phyloP scores from a whole-genome alignment of 2,329 filamentous ascomycete genomes.

The Paramyrothecium roridum region DNA sequence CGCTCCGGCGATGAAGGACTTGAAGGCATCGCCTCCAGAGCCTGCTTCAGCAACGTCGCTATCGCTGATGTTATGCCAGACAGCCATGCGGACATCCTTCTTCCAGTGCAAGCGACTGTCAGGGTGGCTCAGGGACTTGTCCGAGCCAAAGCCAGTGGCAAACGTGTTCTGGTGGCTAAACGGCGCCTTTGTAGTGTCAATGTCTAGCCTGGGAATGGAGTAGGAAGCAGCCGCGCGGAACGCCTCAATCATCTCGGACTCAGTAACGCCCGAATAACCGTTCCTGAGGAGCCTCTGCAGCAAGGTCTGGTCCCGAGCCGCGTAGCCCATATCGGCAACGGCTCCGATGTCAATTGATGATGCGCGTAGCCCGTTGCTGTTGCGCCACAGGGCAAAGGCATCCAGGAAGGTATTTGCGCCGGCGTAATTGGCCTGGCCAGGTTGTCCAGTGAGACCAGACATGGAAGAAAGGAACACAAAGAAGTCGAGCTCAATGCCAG shows the following conservation, averaged over 20 bases:
- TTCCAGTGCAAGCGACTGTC: conserved; percentile 12
- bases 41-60: not conserved
- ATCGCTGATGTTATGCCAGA: conserved; percentile 9
- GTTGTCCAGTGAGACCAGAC: not conserved
- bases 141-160: conserved; percentile 11
- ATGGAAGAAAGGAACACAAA: not conserved
- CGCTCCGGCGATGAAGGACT: not conserved
- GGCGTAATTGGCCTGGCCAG: not conserved
- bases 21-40: not conserved
- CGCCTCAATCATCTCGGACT: too few relatives aligned
- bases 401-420: not conserved
- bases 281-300: not conserved
- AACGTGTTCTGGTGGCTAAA: conserved; percentile 4
- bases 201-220: too few relatives aligned
- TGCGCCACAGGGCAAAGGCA: not conserved
- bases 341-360: conserved; percentile 8
- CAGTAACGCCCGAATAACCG: too few relatives aligned
- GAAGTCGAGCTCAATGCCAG: not conserved
- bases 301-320: not conserved
- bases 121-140: conserved; percentile 7
- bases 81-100: conserved; percentile 15
- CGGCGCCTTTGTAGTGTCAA: too few relatives aligned
- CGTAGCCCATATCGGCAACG: conserved; percentile 7
- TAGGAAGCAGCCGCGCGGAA: too few relatives aligned
- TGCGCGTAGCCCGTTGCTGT: conserved; percentile 1